Percentiles rank a stretch among this genome's conserved stretches.
phyloP scores from a whole-genome alignment of 2,329 filamentous ascomycete species.

The Neofusicoccum sp. region DNA sequence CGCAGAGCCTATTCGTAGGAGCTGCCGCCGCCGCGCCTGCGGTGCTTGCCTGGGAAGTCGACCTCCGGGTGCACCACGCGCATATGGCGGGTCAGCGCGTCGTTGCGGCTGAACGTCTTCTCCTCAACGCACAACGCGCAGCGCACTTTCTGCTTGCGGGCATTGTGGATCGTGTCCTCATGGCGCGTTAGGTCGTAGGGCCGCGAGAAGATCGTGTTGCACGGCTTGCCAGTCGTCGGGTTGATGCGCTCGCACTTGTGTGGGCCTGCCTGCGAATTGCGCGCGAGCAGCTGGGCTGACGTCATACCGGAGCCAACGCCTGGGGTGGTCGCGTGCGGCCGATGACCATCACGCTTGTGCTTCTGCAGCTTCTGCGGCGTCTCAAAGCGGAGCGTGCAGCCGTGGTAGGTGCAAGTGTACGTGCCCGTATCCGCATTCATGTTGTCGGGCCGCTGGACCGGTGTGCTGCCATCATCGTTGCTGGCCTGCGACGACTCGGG shows the following conservation, averaged over 20 bases:
- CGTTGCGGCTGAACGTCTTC: slow-evolving; percentile 93
- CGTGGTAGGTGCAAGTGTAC: slow-evolving; percentile 95
- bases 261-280: slow-evolving; percentile 88
- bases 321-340: slow-evolving; percentile 42
- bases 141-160: slow-evolving; percentile 87
- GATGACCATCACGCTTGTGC: slow-evolving; percentile 91
- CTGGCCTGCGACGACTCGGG: slow-evolving; percentile 36
- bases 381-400: slow-evolving; percentile 84
- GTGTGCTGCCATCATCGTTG: slow-evolving; percentile 25
- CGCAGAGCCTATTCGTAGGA: slow-evolving; percentile 10
- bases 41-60: slow-evolving; percentile 70
- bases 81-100: slow-evolving; percentile 92
- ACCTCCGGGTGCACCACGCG: slow-evolving; percentile 89
- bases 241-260: slow-evolving; percentile 93
- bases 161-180: slow-evolving; percentile 96
- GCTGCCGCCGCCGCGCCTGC: slow-evolving; percentile 37
- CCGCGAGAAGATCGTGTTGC: slow-evolving; percentile 89
- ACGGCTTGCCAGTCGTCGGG: slow-evolving; percentile 90
- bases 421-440: slow-evolving; percentile 77
- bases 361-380: slow-evolving; percentile 84
- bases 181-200: slow-evolving; percentile 96
- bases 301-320: slow-evolving; percentile 46
- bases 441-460: slow-evolving; percentile 56
- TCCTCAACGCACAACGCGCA: slow-evolving; percentile 93
- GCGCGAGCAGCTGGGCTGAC: slow-evolving; percentile 53